Percentiles rank a stretch among this genome's conserved stretches.
These are phyloP conservation scores for Musa beccarii DNA, from an alignment of 176 grass and related monocot species.

Conservation along the genomic window DNA sequence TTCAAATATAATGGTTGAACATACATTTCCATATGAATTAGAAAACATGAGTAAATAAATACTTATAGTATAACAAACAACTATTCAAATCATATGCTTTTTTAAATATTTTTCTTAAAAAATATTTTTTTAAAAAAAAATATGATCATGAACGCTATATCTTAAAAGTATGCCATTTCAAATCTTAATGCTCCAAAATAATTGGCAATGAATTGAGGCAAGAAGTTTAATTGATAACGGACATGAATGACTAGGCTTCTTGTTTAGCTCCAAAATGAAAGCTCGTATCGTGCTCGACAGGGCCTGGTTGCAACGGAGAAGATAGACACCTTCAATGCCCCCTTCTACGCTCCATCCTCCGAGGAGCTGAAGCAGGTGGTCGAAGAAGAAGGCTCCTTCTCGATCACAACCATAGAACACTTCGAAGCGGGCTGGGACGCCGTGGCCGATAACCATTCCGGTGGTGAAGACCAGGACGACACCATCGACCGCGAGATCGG, in stretches of 20 bases:
- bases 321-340: constrained; percentile 38
- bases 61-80: too few relatives aligned
- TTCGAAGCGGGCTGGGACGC: constrained; percentile 31
- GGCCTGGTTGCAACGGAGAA: constrained; percentile 34
- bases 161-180: too few relatives aligned
- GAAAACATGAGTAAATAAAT: too few relatives aligned
- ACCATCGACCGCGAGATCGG: neutral
- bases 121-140: too few relatives aligned
- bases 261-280: too few relatives aligned
- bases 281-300: neutral
- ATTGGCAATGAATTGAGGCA: too few relatives aligned
- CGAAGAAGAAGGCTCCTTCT: constrained; percentile 37
- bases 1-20: neutral
- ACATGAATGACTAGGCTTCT: too few relatives aligned
- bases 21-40: neutral
- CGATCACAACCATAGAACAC: constrained; percentile 23
- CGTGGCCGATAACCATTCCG: neutral
- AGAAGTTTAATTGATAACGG: too few relatives aligned
- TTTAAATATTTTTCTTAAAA: too few relatives aligned
- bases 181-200: too few relatives aligned
- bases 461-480: neutral
- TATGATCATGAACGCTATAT: too few relatives aligned
- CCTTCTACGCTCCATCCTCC: constrained; percentile 37
- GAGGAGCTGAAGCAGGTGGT: constrained; percentile 35
- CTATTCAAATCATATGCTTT: too few relatives aligned